Evolutionary conservation across 306 rosid species (phyloP), one percentile per base, ranked within the genome.

Genomic region (Cicer judaicum): DNA sequence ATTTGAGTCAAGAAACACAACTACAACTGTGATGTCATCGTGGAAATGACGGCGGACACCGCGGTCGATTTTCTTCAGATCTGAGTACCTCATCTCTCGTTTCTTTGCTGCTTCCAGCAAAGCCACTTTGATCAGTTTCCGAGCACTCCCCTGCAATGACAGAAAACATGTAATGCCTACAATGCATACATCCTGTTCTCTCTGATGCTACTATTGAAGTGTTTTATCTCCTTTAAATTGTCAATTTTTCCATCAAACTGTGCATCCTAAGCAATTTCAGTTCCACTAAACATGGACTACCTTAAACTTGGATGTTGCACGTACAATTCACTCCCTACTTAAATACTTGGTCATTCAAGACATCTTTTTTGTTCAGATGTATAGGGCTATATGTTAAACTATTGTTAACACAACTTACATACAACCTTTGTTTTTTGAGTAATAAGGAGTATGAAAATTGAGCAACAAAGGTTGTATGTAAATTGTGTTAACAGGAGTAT

Each of bases 21-120:
- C 91, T 72, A 92, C 66, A 21, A 92, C 97, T 0, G 97, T 90
- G 79, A 90, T 90, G 79, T 92, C 97, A 8, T 92, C 97, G 24
- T 92, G 97, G 88, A 92, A 92, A 83, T 90, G 96, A 53, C 97
- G 89, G 62, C 97, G 97, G 15, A 92, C 90, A 24, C 97, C 97
- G 0, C 97, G 90, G 24, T 92, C 96, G 24, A 92, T 92, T 72
- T 92, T 89, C 87, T 83, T 92, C 86, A 92, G 76, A 75, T 92
- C 97, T 1, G 97, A 88, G 83, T 92, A 92, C 69, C 97, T 88
- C 97, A 92, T 92, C 86, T 92, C 98, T 78, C 98, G 81, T 74
- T 92, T 90, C 78, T 90, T 92, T 6, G 98, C 98, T n/a, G 98
- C 98, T 81, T 87, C 98, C 75, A 75, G 91, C 78, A 90, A 78